These are phyloP conservation scores for Bacidia gigantensis DNA, from an alignment of 495 filamentous ascomycete genomes.

Conservation along the genomic window DNA sequence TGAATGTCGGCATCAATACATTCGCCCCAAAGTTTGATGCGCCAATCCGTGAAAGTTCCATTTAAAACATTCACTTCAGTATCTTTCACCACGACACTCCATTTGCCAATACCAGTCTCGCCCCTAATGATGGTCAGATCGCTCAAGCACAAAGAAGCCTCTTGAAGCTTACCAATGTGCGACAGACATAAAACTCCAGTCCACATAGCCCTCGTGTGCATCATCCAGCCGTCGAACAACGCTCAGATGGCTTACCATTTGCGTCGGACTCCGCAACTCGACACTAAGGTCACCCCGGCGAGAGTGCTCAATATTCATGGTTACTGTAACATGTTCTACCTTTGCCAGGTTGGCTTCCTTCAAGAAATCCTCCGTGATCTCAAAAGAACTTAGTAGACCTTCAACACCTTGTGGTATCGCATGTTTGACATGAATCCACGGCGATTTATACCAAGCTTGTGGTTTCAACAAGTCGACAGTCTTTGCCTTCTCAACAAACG, in stretches of 20 bases:
- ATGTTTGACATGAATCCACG: conserved; percentile 81
- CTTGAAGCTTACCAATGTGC: conserved; percentile 65
- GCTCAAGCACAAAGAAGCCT: not conserved
- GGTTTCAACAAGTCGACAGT: conserved; percentile 82
- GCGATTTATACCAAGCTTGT: conserved; percentile 89
- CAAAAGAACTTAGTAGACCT: conserved; percentile 63
- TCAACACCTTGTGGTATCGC: conserved; percentile 73
- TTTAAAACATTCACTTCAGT: conserved; percentile 58
- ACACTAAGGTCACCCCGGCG: conserved; percentile 85
- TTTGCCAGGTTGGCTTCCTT: conserved; percentile 68
- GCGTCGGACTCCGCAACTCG: conserved; percentile 73
- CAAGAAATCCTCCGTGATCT: conserved; percentile 63
- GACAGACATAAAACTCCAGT: conserved; percentile 99
- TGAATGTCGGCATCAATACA: conserved; percentile 59
- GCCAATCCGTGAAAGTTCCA: conserved; percentile 83
- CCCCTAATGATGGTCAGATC: conserved; percentile 42
- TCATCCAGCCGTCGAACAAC: conserved; percentile 54
- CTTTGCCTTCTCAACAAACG: conserved; percentile 75
- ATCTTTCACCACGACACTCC: conserved; percentile 87
- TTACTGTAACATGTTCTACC: conserved; percentile 89
- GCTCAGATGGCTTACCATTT: conserved; percentile 72
- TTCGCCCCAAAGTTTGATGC: conserved; percentile 88
- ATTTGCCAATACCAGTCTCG: conserved; percentile 72
- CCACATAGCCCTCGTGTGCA: conserved; percentile 56
- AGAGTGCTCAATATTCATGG: conserved; percentile 85